A percentile compares a stretch with the other conserved stretches of the same genome.
phyloP scores from a whole-genome alignment of 1,139 yeast genomes.

The Hansenula sp. region DNA sequence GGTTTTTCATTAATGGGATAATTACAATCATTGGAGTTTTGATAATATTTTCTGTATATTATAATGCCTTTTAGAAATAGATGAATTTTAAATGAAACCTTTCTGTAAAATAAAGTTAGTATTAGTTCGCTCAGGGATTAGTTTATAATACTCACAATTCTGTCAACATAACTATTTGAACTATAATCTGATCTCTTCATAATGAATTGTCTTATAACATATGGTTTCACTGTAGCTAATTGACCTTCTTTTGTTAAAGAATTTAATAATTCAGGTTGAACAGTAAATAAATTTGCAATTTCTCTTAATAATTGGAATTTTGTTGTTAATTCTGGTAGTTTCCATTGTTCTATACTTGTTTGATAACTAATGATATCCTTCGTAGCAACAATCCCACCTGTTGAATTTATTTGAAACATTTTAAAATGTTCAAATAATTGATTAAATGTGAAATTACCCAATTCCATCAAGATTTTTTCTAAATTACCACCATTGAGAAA shows the following conservation, averaged over 20 bases:
- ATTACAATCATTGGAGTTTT: constrained; percentile 11
- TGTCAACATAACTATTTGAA: constrained; percentile 40
- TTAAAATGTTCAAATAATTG: constrained; percentile 70
- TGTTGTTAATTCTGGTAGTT: constrained; percentile 57
- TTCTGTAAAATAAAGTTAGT: background rate
- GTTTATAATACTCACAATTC: constrained; percentile 27
- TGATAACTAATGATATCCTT: constrained; percentile 82
- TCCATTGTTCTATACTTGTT: constrained; percentile 68
- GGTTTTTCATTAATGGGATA: constrained; percentile 7
- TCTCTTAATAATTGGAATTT: constrained; percentile 73
- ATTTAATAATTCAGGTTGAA: constrained; percentile 67
- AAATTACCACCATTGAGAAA: constrained; percentile 53
- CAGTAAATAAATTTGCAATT: constrained; percentile 80
- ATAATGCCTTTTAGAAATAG: constrained; percentile 13
- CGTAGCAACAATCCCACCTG: constrained; percentile 83
- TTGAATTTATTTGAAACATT: constrained; percentile 69
- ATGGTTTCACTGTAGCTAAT: constrained; percentile 63
- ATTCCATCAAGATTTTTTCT: constrained; percentile 45
- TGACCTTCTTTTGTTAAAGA: constrained; percentile 84
- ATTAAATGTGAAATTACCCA: constrained; percentile 59
- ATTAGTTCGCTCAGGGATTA: background rate
- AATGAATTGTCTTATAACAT: constrained; percentile 63
- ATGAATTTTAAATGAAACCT: background rate
- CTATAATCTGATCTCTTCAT: constrained; percentile 68
- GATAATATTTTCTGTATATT: constrained; percentile 14